These are phyloP conservation scores for Lindgomyces ingoldianus DNA, from an alignment of 495 filamentous ascomycete genomes.

Conservation along the genomic window DNA sequence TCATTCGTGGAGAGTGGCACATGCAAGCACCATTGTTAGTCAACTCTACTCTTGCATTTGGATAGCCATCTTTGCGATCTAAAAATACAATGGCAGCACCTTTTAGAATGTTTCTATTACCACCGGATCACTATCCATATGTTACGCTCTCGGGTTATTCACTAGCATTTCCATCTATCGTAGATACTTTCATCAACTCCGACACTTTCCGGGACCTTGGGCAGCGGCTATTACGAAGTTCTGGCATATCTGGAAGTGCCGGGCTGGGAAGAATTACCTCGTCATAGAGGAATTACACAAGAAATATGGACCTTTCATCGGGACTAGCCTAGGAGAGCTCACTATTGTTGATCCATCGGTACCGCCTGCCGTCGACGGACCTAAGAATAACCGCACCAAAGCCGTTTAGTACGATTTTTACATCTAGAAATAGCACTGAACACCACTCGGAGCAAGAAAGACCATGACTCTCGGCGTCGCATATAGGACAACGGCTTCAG, in stretches of 20 bases:
- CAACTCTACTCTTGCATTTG: too few species aligned
- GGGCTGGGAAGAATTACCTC: slow-evolving; percentile 3
- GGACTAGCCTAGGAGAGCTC: not conserved
- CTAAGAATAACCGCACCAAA: slow-evolving; percentile 42
- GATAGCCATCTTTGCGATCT: too few species aligned
- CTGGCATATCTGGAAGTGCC: slow-evolving; percentile 10
- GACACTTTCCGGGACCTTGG: slow-evolving; percentile 18
- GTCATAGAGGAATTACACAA: slow-evolving; percentile 14
- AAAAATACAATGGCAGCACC: too few species aligned
- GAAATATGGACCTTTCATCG: slow-evolving; percentile 24
- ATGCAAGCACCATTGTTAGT: too few species aligned
- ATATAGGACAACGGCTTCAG: slow-evolving; percentile 47
- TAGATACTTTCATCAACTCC: slow-evolving; percentile 18
- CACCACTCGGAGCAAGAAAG: slow-evolving; percentile 38
- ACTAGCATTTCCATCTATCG: slow-evolving; percentile 23
- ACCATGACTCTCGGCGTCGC: slow-evolving; percentile 45
- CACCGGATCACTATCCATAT: too few species aligned
- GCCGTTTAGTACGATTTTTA: slow-evolving; percentile 41
- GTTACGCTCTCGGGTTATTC: slow-evolving; percentile 7
- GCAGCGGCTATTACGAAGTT: slow-evolving; percentile 15
- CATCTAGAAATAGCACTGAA: slow-evolving; percentile 38
- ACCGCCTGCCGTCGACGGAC: slow-evolving; percentile 21
- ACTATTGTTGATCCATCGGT: not conserved
- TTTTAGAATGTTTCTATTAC: too few species aligned
- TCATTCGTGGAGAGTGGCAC: too few species aligned